Conservation (phyloP, 192 early-diverging fungal species). For the Dissophora ornata region DNA sequence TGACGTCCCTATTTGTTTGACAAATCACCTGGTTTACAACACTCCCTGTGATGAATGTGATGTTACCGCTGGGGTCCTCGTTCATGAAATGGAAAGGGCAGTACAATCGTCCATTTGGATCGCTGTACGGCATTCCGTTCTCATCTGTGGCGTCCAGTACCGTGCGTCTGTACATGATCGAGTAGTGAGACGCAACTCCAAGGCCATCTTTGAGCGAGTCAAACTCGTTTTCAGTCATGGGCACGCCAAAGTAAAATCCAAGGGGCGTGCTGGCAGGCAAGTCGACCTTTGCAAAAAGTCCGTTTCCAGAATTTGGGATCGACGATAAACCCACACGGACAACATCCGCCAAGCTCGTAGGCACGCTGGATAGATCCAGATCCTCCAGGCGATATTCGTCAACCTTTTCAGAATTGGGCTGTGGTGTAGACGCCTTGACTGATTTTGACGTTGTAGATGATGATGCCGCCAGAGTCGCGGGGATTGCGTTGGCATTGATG, state of each 20-base stretch:
- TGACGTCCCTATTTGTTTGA: slow-evolving; percentile 76
- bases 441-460: neutral
- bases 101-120: slow-evolving; percentile 70
- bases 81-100: slow-evolving; percentile 98
- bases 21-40: slow-evolving; percentile 93
- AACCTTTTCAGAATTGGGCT: slow-evolving; percentile 14
- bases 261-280: slow-evolving; percentile 82
- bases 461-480: too few species aligned
- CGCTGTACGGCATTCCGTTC: slow-evolving; percentile 79
- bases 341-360: slow-evolving; percentile 67
- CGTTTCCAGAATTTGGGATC: slow-evolving; percentile 80
- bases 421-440: neutral
- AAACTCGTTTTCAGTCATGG: slow-evolving; percentile 97
- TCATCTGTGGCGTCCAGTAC: slow-evolving; percentile 93
- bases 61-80: slow-evolving; percentile 66
- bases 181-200: slow-evolving; percentile 87
- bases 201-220: slow-evolving; percentile 87
- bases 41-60: slow-evolving; percentile 82
- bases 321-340: slow-evolving; percentile 72
- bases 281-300: slow-evolving; percentile 78
- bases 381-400: slow-evolving; percentile 59
- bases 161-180: slow-evolving; percentile 91
- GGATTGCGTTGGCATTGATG: too few species aligned
- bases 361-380: slow-evolving; percentile 68
- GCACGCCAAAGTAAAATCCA: slow-evolving; percentile 96